Percentiles rank a stretch among this genome's conserved stretches.
phyloP scores from a whole-genome alignment of 108 stramenopile genomes.

The Schizochytrium sp. region DNA sequence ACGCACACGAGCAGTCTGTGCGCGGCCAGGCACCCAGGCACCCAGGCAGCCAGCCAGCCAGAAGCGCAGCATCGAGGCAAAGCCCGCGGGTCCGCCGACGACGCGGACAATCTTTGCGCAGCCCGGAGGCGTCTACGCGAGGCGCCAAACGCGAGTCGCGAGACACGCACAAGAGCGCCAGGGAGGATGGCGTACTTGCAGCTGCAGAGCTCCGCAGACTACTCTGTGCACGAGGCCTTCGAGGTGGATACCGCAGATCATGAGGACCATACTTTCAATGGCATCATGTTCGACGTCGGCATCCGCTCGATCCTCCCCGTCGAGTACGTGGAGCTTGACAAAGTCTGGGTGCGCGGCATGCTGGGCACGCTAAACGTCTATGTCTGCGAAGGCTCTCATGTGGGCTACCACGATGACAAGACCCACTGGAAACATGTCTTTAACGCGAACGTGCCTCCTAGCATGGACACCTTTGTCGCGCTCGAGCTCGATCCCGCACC shows the following conservation, averaged over 20 bases:
- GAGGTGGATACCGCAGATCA: conserved; percentile 4
- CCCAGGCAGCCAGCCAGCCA: too few relatives aligned
- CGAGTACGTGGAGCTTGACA: background rate
- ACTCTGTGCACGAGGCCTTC: background rate
- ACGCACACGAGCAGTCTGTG: too few relatives aligned
- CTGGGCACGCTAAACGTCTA: conserved; percentile 1
- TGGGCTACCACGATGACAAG: background rate
- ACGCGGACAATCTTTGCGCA: too few relatives aligned
- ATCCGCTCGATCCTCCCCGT: background rate
- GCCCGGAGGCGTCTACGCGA: too few relatives aligned
- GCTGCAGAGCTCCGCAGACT: background rate
- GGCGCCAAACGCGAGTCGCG: too few relatives aligned
- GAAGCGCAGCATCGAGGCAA: too few relatives aligned
- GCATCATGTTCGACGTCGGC: conserved; percentile 21
- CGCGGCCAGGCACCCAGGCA: too few relatives aligned
- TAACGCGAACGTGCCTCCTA: background rate
- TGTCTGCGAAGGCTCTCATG: background rate
- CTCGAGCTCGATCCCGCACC: background rate
- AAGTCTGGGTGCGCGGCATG: background rate
- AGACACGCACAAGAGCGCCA: too few relatives aligned
- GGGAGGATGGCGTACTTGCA: background rate
- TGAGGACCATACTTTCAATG: conserved; percentile 20
- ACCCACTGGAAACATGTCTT: background rate
- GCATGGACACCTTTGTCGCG: background rate
- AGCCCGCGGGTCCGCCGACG: too few relatives aligned